Evolutionary conservation across 2,329 filamentous ascomycete genomes (phyloP), one percentile per base, ranked within the genome.

Genomic region (Neofusicoccum kwambonambiense): DNA sequence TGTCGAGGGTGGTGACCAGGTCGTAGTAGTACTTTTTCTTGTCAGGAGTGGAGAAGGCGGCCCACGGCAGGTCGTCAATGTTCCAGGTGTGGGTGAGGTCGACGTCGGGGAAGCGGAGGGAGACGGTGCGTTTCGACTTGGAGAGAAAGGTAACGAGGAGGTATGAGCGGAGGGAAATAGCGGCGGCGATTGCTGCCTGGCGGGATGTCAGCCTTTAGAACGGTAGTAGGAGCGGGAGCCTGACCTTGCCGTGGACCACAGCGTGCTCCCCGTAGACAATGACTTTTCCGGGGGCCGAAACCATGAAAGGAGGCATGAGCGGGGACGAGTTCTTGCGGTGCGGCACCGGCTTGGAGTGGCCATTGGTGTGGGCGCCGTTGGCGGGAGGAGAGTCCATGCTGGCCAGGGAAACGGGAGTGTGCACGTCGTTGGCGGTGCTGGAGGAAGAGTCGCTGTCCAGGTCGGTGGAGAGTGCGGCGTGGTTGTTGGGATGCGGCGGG

Each of bases 211-310:
- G 70, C 57, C 15, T 44, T 61, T 8, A 37, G 17, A 44, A 12
- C 27, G 12, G 7, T 22, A 50, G 11, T 60, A 15, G 44, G 49
- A 37, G 41, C 6, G 35, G 35, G 17, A 4, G 34, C 71, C 79
- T 64, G 80, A 91, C 90, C 86, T 97, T 98, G 74, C 93, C 93
- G 75, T 99, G 88, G 19, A 99, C 95, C n/a, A 98, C 95, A 2
- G 95, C 91, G 81, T 99, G 95, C 78, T 99, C 95, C 70, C 95
- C 95, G 80, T 94, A 98, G 62, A 98, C 92, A 76, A 99, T 99
- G 74, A 97, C 95, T 78, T 99, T 99, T 68, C 94, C 96, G 0
- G 95, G 95, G 2, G 96, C 94, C 15, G 95, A 98, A 65, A 98
- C 93, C 91, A 99, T 97, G 76, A 99, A 99, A 67, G 93, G 83